Evolutionary conservation across 768 basidiomycete genomes (phyloP), one percentile per base, ranked within the genome.

Genomic region (Galerina marginata): DNA sequence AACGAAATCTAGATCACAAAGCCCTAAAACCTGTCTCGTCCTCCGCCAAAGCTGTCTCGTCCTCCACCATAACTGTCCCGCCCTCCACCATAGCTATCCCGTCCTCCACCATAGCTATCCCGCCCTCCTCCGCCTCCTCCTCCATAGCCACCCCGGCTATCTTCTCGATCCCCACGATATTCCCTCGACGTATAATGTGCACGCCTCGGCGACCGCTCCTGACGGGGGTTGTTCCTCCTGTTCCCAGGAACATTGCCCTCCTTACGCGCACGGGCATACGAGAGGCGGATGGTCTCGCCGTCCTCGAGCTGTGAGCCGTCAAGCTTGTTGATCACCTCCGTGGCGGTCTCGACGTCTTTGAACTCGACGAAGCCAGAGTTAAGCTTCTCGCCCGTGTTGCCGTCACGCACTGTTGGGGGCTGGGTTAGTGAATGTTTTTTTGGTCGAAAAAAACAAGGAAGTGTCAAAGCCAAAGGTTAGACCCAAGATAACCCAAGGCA

Each of bases 301-400:
- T 75, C 69, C 0, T 56, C 70, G 26, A 77, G 65, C 54, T 71
- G 65, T 11, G 63, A 62, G 46, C 79, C 80, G 65, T 80, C 75
- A 23, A 85, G 66, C 37, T 71, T 68, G 9, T 78, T 65, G 62
- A 87, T 71, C 1, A 82, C 88, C 59, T 79, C 73, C 38, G 77
- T 78, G 7, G 88, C 84, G 4, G 70, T 58, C n/a, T 81, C 74
- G 49, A 78, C 70, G 56, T 69, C 65, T 48, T 62, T 72, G 69
- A 90, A 88, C 60, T 86, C 79, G 56, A 90, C 68, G 72, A 87
- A 89, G 25, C 81, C 85, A 3, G 64, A 72, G 6, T 72, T 71
- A n/a, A 58, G 67, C 9, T 59, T 58, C 14, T 65, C 66, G 26
- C 77, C 75, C 0, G 70, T 76, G 23, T 72, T 60, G n/a, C 57